These are phyloP conservation scores for Elsinoe necatrix DNA, from an alignment of 2,329 filamentous ascomycete genomes.

Conservation along the genomic window DNA sequence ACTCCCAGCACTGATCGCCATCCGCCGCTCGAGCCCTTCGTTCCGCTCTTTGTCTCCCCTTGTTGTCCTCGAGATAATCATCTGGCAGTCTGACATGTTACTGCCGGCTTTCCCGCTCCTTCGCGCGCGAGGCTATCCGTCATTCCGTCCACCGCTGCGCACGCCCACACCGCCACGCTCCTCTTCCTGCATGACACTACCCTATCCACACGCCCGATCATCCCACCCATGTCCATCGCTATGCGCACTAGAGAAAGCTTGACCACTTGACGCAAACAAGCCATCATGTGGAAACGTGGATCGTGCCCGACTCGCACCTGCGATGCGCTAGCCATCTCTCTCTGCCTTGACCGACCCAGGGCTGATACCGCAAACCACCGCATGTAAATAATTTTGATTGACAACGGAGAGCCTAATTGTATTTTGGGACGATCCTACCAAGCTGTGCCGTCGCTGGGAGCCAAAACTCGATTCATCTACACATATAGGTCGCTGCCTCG, in stretches of 20 bases:
- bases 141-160: neutral
- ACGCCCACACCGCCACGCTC: neutral
- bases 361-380: neutral
- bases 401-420: neutral
- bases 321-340: neutral
- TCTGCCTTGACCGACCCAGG: neutral
- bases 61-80: neutral
- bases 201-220: neutral
- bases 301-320: conserved; percentile 6
- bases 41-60: neutral
- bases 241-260: neutral
- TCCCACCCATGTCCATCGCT: neutral
- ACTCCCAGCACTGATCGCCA: neutral
- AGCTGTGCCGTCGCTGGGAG: too few species aligned
- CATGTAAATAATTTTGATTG: neutral
- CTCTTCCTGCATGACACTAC: conserved; percentile 5
- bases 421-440: conserved; percentile 2
- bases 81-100: neutral
- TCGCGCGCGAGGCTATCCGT: conserved; percentile 6
- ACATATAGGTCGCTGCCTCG: conserved; percentile 1
- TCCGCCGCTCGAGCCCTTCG: neutral
- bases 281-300: neutral
- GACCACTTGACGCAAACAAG: neutral
- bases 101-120: conserved; percentile 7
- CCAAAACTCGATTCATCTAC: neutral